Percentiles rank a stretch among this genome's conserved stretches.
Conservation (phyloP, 768 basidiomycete genomes). For the Inosperma sp. region DNA sequence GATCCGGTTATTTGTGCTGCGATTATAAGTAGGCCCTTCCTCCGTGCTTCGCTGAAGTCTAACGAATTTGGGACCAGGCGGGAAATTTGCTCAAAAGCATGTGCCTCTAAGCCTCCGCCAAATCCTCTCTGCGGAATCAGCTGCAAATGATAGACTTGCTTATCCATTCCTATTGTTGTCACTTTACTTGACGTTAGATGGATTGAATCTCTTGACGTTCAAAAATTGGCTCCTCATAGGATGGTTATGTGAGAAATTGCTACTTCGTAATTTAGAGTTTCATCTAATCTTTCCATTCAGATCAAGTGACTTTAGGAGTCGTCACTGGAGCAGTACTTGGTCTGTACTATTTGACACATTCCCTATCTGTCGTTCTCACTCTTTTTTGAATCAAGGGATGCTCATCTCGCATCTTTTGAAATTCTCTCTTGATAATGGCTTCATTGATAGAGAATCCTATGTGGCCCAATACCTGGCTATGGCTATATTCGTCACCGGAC, state of each 20-base stretch:
- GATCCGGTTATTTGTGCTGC: conserved; percentile 91
- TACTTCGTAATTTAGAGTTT: neutral
- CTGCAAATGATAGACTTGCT: conserved; percentile 93
- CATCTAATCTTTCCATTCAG: conserved; percentile 31
- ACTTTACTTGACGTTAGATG: conserved; percentile 77
- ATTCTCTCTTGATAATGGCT: conserved; percentile 27
- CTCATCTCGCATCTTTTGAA: conserved; percentile 71
- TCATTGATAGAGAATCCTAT: conserved; percentile 59
- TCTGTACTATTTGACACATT: conserved; percentile 20
- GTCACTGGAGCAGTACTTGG: conserved; percentile 57
- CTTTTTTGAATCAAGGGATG: conserved; percentile 40
- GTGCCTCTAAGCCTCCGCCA: conserved; percentile 75
- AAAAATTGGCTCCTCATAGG: conserved; percentile 85
- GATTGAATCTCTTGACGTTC: conserved; percentile 56
- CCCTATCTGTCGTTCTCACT: neutral
- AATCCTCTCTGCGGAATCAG: conserved; percentile 83
- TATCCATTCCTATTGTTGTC: conserved; percentile 89
- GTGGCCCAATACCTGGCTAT: conserved; percentile 80
- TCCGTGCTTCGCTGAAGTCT: neutral
- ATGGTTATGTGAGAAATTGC: conserved; percentile 65
- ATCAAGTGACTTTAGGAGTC: conserved; percentile 77
- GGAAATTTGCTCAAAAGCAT: conserved; percentile 62
- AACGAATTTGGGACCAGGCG: conserved; percentile 55
- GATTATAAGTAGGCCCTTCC: conserved; percentile 53
- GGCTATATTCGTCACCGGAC: conserved; percentile 70